These are phyloP conservation scores for Nakazawaea ishiwadae DNA, from an alignment of 805 yeast genomes.

Conservation along the genomic window DNA sequence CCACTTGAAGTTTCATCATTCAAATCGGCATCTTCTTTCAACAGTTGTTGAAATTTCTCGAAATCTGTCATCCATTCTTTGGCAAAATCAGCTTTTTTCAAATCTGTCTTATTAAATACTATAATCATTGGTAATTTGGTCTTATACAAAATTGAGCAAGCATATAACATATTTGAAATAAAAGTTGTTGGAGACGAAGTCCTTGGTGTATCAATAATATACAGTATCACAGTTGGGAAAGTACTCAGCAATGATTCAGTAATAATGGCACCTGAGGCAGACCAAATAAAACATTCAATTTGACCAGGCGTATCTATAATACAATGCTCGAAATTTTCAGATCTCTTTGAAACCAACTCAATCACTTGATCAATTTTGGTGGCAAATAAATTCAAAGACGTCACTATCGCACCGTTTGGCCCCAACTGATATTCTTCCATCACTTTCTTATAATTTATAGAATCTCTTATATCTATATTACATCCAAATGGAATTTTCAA, in stretches of 20 bases:
- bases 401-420: slow-evolving; percentile 98
- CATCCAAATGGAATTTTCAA: slow-evolving; percentile 89
- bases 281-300: slow-evolving; percentile 97
- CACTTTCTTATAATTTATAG: slow-evolving; percentile 91
- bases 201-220: slow-evolving; percentile 95
- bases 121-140: slow-evolving; percentile 95
- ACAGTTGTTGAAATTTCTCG: slow-evolving; percentile 81
- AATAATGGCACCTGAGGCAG: slow-evolving; percentile 94
- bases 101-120: slow-evolving; percentile 94
- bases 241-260: slow-evolving; percentile 96
- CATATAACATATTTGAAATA: slow-evolving; percentile 97
- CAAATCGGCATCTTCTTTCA: slow-evolving; percentile 60
- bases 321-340: slow-evolving; percentile 56
- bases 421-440: slow-evolving; percentile 95
- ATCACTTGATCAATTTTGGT: slow-evolving; percentile 97
- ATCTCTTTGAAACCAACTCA: slow-evolving; percentile 73
- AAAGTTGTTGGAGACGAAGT: slow-evolving; percentile 93
- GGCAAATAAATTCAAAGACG: slow-evolving; percentile 85
- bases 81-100: slow-evolving; percentile 78
- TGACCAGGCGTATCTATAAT: slow-evolving; percentile 98
- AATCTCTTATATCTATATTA: slow-evolving; percentile 93
- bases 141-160: slow-evolving; percentile 94
- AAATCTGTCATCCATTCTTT: slow-evolving; percentile 97
- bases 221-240: slow-evolving; percentile 93
- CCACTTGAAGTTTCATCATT: slow-evolving; percentile 55